Conservation (phyloP, 2,329 filamentous ascomycete genomes). For the Pseudogymnoascus sp. region DNA sequence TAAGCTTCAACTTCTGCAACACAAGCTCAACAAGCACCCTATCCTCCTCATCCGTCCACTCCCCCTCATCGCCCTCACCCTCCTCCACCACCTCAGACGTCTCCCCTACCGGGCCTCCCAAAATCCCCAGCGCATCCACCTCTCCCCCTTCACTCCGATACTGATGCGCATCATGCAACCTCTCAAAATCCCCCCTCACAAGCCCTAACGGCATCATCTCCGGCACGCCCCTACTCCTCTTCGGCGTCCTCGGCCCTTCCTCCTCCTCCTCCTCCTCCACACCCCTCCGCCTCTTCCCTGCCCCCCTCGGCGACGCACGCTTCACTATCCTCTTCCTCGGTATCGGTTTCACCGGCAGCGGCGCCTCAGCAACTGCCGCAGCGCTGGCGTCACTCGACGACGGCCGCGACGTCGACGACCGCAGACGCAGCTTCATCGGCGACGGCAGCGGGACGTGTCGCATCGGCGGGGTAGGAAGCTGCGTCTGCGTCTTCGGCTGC, state of each 20-base stretch:
- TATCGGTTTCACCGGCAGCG: slow-evolving; percentile 8
- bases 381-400: slow-evolving; percentile 15
- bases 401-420: slow-evolving; percentile 33
- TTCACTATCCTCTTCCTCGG: slow-evolving; percentile 40
- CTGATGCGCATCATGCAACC: slow-evolving; percentile 31
- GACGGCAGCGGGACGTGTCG: slow-evolving; percentile 21
- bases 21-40: slow-evolving; percentile 58
- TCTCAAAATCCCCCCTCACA: slow-evolving; percentile 49
- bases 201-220: slow-evolving; percentile 52
- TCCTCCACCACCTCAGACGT: slow-evolving; percentile 31
- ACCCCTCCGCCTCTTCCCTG: slow-evolving; percentile 45
- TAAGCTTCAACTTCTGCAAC: slow-evolving; percentile 55
- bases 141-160: background rate
- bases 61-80: slow-evolving; percentile 33
- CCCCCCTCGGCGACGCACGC: slow-evolving; percentile 37
- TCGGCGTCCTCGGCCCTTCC: slow-evolving; percentile 40
- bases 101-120: slow-evolving; percentile 34
- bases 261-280: slow-evolving; percentile 16
- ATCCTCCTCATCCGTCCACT: slow-evolving; percentile 57
- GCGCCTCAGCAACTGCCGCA: slow-evolving; percentile 18
- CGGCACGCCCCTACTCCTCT: slow-evolving; percentile 51
- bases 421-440: slow-evolving; percentile 45
- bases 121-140: background rate
- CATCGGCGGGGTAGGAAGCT: slow-evolving; percentile 48
- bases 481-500: slow-evolving; percentile 26